Conservation (phyloP, 1,139 yeast species). For the Yamadazyma taylorii region DNA sequence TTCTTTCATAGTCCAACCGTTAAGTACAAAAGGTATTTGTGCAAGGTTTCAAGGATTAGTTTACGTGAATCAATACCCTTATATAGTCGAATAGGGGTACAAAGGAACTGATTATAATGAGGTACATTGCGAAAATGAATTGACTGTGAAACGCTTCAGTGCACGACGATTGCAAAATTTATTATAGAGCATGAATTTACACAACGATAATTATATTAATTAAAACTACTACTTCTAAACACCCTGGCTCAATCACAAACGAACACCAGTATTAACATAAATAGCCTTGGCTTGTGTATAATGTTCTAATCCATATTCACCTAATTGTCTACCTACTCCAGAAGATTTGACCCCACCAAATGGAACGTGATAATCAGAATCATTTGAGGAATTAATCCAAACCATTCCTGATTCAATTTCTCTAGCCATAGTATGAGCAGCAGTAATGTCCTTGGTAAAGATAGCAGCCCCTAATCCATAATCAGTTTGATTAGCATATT, state of each 20-base stretch:
- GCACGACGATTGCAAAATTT: too few species aligned
- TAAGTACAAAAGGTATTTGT: too few species aligned
- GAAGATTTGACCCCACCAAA: conserved; percentile 79
- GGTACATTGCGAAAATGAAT: too few species aligned
- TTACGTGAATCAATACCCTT: too few species aligned
- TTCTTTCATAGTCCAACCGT: too few species aligned
- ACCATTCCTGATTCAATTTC: conserved; percentile 56
- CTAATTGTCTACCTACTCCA: conserved; percentile 88
- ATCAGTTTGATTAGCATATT: conserved; percentile 49
- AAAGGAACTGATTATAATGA: too few species aligned
- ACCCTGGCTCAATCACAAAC: conserved; percentile 18
- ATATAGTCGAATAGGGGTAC: too few species aligned
- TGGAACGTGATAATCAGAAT: conserved; percentile 73
- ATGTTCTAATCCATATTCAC: conserved; percentile 73
- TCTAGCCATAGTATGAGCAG: conserved; percentile 46
- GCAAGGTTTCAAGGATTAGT: too few species aligned
- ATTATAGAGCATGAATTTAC: too few species aligned
- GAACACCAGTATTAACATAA: conserved; percentile 58
- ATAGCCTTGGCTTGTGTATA: conserved; percentile 83
- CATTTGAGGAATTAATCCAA: conserved; percentile 70
- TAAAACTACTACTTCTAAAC: too few species aligned
- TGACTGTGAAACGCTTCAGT: too few species aligned
- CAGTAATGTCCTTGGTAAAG: conserved; percentile 57
- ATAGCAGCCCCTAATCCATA: conserved; percentile 75
- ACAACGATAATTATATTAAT: too few species aligned